Conservation (phyloP, 352 stramenopile species). For the Phytophthora agathidicida region DNA sequence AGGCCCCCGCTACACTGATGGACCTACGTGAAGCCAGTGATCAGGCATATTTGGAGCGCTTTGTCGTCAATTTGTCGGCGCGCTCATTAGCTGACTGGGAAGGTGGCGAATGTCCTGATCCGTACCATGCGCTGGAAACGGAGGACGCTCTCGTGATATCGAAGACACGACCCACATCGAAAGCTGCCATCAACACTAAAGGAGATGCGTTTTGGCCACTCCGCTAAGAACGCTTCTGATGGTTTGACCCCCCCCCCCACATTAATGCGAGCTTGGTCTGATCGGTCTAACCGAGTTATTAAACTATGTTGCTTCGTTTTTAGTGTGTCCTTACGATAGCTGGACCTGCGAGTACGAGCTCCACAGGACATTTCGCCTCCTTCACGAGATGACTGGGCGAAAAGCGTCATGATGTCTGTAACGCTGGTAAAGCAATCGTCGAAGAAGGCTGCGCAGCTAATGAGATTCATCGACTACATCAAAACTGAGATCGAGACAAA, state of each 20-base stretch:
- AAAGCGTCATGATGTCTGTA: neutral
- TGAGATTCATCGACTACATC: no score
- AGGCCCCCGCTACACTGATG: constrained; percentile 55
- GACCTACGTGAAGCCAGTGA: constrained; percentile 62
- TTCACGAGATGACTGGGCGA: neutral
- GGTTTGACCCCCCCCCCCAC: no score
- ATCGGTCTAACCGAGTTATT: neutral
- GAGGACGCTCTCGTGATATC: constrained; percentile 54
- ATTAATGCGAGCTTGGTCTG: constrained; percentile 12
- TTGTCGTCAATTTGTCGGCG: constrained; percentile 57
- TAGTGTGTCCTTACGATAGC: no score
- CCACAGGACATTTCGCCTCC: neutral
- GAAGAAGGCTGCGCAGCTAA: constrained; percentile 5
- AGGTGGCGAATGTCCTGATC: constrained; percentile 76
- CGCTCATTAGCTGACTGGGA: constrained; percentile 69
- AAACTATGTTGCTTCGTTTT: neutral
- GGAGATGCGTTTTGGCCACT: constrained; percentile 27
- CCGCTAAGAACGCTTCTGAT: constrained; percentile 12
- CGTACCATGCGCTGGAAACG: constrained; percentile 63
- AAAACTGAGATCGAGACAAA: no score
- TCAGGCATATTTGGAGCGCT: constrained; percentile 73
- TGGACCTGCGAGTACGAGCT: no score
- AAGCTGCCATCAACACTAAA: constrained; percentile 12
- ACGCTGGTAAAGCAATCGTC: neutral
- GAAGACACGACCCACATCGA: constrained; percentile 23